A percentile compares a stretch with the other conserved stretches of the same genome.
Conservation (phyloP, 441 rosid genomes). For the Erysimum pusillum region DNA sequence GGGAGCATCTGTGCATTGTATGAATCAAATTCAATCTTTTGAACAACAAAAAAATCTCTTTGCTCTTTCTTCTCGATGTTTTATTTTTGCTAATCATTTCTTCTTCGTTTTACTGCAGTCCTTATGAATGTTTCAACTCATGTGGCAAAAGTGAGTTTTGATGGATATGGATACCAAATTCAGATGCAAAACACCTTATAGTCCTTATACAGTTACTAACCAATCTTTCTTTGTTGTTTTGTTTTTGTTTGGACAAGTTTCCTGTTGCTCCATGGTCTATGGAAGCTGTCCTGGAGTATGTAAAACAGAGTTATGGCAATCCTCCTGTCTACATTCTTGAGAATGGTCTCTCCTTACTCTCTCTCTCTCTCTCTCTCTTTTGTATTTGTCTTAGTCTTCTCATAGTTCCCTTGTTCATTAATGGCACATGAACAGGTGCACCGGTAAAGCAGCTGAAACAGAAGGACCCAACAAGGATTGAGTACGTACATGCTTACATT, state of each 20-base stretch:
- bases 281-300: constrained; percentile 52
- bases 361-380: not conserved
- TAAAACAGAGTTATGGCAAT: constrained; percentile 45
- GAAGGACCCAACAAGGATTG: not conserved
- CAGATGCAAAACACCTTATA: not conserved
- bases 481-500: not conserved
- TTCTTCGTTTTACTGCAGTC: not conserved
- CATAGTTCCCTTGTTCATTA: not conserved
- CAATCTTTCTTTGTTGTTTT: not conserved
- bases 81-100: not conserved
- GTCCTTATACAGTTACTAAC: no score
- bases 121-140: no score
- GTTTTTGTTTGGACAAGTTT: constrained; percentile 42
- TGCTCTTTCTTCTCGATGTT: no score
- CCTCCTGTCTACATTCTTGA: constrained; percentile 48
- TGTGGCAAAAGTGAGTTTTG: not conserved
- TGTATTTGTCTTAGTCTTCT: not conserved
- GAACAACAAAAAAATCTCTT: no score
- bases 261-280: constrained; percentile 54
- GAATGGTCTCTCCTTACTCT: constrained; percentile 54
- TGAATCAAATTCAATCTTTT: no score
- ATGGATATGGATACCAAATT: not conserved
- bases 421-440: no score
- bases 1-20: no score
- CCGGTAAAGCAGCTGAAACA: not conserved